Conservation (phyloP, 345 rosid species). For the Brassica cretica region DNA sequence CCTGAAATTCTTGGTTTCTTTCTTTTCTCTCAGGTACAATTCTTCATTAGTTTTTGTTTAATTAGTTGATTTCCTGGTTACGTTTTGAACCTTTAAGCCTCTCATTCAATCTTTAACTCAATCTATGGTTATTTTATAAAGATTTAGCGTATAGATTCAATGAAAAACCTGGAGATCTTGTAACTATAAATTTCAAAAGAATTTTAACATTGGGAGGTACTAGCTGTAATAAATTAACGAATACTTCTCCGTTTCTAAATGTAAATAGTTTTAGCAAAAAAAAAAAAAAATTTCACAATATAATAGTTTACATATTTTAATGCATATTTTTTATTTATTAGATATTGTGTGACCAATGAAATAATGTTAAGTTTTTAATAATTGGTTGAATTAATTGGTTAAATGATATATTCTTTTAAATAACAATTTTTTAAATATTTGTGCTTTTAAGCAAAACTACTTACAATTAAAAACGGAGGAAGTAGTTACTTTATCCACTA, state of each 20-base stretch:
- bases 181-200: not conserved
- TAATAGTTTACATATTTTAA: no score
- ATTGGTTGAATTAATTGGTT: no score
- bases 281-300: no score
- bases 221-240: conserved; percentile 4
- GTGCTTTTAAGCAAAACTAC: no score
- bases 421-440: no score
- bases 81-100: conserved; percentile 10
- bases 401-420: no score
- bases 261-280: no score
- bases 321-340: no score
- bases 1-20: conserved; percentile 4
- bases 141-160: not conserved
- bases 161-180: not conserved
- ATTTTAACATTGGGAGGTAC: not conserved
- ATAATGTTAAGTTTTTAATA: no score
- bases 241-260: not conserved
- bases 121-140: not conserved
- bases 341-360: no score
- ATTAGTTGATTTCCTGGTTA: not conserved
- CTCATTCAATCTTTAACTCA: not conserved
- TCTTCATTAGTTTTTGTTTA: conserved; percentile 4
- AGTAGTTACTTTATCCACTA: conserved; percentile 19
- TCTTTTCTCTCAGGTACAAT: conserved; percentile 22
- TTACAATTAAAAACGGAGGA: no score